Evolutionary conservation across 176 grass and related monocot species (phyloP), one percentile per base, ranked within the genome.

Genomic region (Oryza officinalis): DNA sequence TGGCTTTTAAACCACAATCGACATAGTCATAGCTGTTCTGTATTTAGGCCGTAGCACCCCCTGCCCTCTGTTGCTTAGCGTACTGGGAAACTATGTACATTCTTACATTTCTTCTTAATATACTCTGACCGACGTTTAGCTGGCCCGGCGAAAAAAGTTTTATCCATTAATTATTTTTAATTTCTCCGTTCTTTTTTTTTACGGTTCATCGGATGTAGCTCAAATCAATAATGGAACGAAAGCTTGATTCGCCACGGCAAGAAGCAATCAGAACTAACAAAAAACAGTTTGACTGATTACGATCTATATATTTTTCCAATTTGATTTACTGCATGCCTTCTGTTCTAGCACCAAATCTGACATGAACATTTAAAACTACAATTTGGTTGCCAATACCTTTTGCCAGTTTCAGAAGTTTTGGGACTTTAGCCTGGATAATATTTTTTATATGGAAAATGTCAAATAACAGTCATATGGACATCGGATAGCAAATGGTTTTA

Each of bases 171-270:
- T 41, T 41, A 8, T 37, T 7, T 37, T 0, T 37, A 7, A 37
- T 37, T 37, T 6, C 7, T 37, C 6, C 0, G 0, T 37, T 37
- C 0, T 37, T 41, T 41, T 41, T 41, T 41, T 41, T 41, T 41
- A 41, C 2, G 40, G 40, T 10, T 41, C 8, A 41, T 41, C 40
- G 11, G 10, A 35, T 41, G 9, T 41, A 41, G 40, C 40, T 41
- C 65, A 66, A 44, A 72, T 72, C 65, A 31, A 31, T 70, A 71
- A 67, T 12, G 17, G 8, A 4, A 71, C 64, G 33, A 31, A 77
- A 52, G 43, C 26, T 65, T 77, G 54, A 72, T 86, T 77, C 43
- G 25, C 31, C 72, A 89, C 83, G 72, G 54, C 72, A 81, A 11
- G 41, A 54, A 37, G 13, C 32, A 74, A 35, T 35, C 33, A 35